A percentile compares a stretch with the other conserved stretches of the same genome.
Evolutionary conservation across 2,329 filamentous ascomycete genomes (phyloP).

Genomic region (Xylariaceae sp.): DNA sequence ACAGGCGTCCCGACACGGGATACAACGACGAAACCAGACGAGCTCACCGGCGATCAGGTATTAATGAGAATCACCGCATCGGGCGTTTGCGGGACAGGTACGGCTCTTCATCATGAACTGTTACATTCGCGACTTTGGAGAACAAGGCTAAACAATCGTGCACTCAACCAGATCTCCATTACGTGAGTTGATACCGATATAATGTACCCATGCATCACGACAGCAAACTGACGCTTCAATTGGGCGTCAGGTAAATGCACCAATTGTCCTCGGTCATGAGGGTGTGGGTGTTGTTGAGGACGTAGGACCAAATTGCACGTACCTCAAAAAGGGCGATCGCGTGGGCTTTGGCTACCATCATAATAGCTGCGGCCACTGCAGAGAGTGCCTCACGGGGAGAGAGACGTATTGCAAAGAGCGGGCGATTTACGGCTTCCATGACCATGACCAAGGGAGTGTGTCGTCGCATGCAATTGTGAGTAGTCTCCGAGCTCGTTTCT

Average conservation of each 20-base stretch:
- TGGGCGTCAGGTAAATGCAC: no score
- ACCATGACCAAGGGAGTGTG: constrained; percentile 49
- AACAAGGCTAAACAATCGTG: no score
- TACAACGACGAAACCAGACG: constrained; percentile 43
- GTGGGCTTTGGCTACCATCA: constrained; percentile 47
- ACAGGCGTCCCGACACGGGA: constrained; percentile 53
- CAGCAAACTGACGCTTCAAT: constrained; percentile 19
- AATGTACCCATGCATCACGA: no score
- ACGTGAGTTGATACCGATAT: no score
- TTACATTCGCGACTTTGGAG: no score
- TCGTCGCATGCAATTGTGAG: constrained; percentile 39
- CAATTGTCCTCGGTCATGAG: constrained; percentile 48
- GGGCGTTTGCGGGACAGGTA: constrained; percentile 61
- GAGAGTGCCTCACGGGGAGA: constrained; percentile 42
- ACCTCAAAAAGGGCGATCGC: constrained; percentile 42
- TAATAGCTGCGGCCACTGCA: constrained; percentile 42
- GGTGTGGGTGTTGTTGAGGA: constrained; percentile 45
- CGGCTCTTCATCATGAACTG: background rate
- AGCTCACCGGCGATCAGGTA: constrained; percentile 54
- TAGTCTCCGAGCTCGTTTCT: no score
- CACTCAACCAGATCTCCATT: no score
- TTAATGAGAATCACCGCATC: constrained; percentile 63
- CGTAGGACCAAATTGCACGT: constrained; percentile 39
- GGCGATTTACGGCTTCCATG: constrained; percentile 39
- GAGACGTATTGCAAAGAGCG: constrained; percentile 43